Conservation (phyloP, 306 rosid species). For the Vigna radiata region DNA sequence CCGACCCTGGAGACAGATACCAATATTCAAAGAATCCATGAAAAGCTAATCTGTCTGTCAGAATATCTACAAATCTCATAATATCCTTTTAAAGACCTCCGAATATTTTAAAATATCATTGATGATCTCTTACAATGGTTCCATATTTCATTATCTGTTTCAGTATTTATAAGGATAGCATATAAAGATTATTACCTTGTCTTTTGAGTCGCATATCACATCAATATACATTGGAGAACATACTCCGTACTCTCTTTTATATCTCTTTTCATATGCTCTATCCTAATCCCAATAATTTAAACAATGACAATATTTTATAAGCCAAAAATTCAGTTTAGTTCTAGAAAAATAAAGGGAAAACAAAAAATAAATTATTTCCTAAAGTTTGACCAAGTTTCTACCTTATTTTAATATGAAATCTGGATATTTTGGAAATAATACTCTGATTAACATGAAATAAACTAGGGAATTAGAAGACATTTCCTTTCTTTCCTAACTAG, state of each 20-base stretch:
- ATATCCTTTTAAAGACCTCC: background rate
- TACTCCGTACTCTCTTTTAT: conserved; percentile 10
- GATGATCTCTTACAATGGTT: background rate
- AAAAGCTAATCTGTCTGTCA: conserved; percentile 3
- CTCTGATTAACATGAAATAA: conserved; percentile 19
- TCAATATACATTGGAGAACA: background rate
- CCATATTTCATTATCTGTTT: conserved; percentile 26
- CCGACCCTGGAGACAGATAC: background rate
- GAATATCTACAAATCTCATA: background rate
- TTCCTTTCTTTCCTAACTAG: conserved; percentile 1
- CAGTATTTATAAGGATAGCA: background rate
- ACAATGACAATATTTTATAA: conserved; percentile 10
- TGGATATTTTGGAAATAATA: background rate
- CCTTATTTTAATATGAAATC: conserved; percentile 28
- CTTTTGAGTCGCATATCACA: conserved; percentile 8
- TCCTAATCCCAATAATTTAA: background rate
- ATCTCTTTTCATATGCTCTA: background rate
- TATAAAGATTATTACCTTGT: conserved; percentile 6
- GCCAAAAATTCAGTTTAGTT: conserved; percentile 20
- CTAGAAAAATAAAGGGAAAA: background rate
- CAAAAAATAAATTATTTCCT: conserved; percentile 6
- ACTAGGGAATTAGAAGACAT: background rate
- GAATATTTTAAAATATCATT: background rate
- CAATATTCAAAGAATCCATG: background rate
- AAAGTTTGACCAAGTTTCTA: conserved; percentile 15